Conservation (phyloP, 441 rosid genomes). For the Erodium moschatum region DNA sequence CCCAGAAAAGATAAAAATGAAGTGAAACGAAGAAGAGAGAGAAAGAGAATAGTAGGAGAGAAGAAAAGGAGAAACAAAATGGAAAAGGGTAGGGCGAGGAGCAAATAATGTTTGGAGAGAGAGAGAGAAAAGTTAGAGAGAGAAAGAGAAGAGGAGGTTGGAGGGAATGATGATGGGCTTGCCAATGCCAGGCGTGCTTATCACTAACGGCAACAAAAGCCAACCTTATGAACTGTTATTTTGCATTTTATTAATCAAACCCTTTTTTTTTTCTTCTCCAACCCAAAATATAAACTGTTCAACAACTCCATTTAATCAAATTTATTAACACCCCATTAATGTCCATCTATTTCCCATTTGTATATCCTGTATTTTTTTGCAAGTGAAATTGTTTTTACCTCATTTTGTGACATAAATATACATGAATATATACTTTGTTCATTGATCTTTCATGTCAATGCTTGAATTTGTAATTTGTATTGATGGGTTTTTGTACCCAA, state of each 20-base stretch:
- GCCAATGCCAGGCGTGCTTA: slow-evolving; percentile 73
- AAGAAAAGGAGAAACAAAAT: neutral
- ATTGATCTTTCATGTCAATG: too few species aligned
- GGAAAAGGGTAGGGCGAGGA: too few species aligned
- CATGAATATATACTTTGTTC: too few species aligned
- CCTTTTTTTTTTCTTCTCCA: neutral
- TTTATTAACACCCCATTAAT: neutral
- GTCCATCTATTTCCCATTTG: neutral
- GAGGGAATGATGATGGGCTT: slow-evolving; percentile 53
- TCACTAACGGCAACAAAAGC: slow-evolving; percentile 61
- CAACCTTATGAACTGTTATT: slow-evolving; percentile 28
- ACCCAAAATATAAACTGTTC: neutral
- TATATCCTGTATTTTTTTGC: too few species aligned
- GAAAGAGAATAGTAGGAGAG: neutral
- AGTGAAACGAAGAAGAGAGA: neutral
- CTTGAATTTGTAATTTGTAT: too few species aligned
- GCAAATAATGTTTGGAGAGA: too few species aligned
- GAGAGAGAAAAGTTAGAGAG: slow-evolving; percentile 21
- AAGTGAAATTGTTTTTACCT: too few species aligned
- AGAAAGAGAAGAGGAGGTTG: slow-evolving; percentile 30
- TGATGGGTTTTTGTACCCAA: too few species aligned
- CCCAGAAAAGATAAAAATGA: neutral
- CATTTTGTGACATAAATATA: too few species aligned
- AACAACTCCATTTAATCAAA: neutral
- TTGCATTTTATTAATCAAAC: slow-evolving; percentile 12